Evolutionary conservation across 257 asterid genomes (phyloP).

Genomic region (Leonotis leonurus): DNA sequence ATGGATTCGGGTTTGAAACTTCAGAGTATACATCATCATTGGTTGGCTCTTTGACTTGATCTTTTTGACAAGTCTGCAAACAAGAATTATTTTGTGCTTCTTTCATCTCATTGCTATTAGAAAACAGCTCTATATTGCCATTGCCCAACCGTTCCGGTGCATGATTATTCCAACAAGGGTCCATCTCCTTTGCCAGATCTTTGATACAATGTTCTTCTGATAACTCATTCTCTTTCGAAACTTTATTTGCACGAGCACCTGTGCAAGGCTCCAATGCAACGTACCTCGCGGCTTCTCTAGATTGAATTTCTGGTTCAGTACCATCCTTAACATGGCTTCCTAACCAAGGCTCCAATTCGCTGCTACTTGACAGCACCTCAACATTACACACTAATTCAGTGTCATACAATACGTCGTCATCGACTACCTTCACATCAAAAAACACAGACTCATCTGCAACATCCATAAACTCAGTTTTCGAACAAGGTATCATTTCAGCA

Average conservation of each 20-base stretch:
- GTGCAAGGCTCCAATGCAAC: conserved; percentile 17
- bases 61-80: conserved; percentile 28
- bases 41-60: conserved; percentile 55
- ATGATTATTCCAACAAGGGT: conserved; percentile 20
- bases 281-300: conserved; percentile 5
- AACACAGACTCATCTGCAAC: conserved; percentile 11
- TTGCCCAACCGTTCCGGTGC: conserved; percentile 14
- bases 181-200: conserved; percentile 21
- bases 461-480: conserved; percentile 12
- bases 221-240: conserved; percentile 11
- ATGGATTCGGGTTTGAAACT: conserved; percentile 66
- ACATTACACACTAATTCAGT: conserved; percentile 14
- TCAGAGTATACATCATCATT: conserved; percentile 82
- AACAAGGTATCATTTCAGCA: conserved; percentile 17
- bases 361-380: conserved; percentile 13
- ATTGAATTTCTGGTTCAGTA: conserved; percentile 19
- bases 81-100: conserved; percentile 23
- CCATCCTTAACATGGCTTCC: conserved; percentile 35
- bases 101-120: conserved; percentile 19
- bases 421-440: conserved; percentile 10
- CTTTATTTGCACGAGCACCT: conserved; percentile 12
- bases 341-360: conserved; percentile 22
- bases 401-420: conserved; percentile 13
- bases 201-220: conserved; percentile 10
- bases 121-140: conserved; percentile 19